Base-by-base conservation (phyloP, 2,329 filamentous ascomycete genomes). In the Arthroderma uncinatum region DNA sequence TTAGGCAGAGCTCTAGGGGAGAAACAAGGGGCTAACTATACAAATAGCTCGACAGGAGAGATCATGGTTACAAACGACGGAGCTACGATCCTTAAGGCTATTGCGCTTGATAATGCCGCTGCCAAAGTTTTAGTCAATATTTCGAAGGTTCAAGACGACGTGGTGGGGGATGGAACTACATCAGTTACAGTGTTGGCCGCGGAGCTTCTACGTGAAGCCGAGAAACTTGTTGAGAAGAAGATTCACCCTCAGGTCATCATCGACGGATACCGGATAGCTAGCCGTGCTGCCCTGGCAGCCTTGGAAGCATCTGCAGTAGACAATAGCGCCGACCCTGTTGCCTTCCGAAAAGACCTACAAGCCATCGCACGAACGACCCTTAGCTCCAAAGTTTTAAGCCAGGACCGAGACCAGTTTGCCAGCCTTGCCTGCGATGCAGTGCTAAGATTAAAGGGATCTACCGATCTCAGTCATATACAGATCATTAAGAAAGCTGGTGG, bases 161-260 rank as follows among this genome's bases (percentile, higher is more conserved):
- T 98, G 74, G 92, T 98, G 23, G 93, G 93, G 69, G 93, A 98
- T 71, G 93, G 93, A 59, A 98, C 93, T 48, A 98, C 93, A 21
- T 97, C 91, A n/a, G 93, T 98, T 57, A 86, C 93, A 44, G 93
- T 98, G 14, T 79, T 98, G 62, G 91, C 93, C 39, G 93, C 93
- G 59, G 93, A 98, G 78, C 82, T 98, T 59, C 80, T 98, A 62
- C 86, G 93, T 62, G 93, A 98, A 75, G 93, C 93, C 52, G 93
- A 98, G 78, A 92, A 95, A 78, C 82, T 98, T 53, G 89, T 98
- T 64, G 88, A 94, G 77, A 90, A 92, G 79, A 97, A 97, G 78
- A 96, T 98, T 67, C 93, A 98, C 74, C 93, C 93, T 54, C 93
- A 98, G 80, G 97, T 93, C 55, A 98, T 98, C 73, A 98, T 98